Base-by-base conservation (phyloP, 2,329 filamentous ascomycete genomes). In the Sclerotinia trifoliorum region DNA sequence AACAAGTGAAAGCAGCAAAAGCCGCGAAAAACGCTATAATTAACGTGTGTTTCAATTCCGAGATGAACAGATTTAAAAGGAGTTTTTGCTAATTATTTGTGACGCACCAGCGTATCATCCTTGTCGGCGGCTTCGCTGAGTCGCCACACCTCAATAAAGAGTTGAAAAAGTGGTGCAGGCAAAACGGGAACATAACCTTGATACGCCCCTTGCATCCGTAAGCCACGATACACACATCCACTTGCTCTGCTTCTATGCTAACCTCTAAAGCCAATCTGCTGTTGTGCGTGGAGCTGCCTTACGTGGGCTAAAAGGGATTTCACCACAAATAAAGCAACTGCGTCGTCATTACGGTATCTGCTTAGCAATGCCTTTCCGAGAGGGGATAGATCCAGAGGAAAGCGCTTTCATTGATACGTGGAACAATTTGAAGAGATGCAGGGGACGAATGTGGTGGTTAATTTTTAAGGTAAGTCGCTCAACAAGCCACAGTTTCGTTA, bases 91-190 rank as follows among this genome's bases (percentile, higher is more conserved):
- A 39, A 19, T 67, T 17, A 11, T 60, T 29, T 32, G 35, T 5
- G n/a, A 54, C 56, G 5, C 13, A 55, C 24, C 24, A 73, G 72
- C 70, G 70, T 15, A 62, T 73, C 17, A 70, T 74, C 13, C 62
- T 73, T 17, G 71, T 74, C 8, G 71, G 71, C 0, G 72, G 72
- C 1, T 71, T 73, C 29, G 70, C 29, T 5, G 71, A 74, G 24
- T 74, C 72, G 0, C 26, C 63, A 19, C 71, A 73, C 32, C 72
- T 75, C 8, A 56, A 71, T 17, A 67, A 70, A 13, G 32, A n/a
- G 24, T 21, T 75, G 24, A 58, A 48, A 56, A 15, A 63, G 1
- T 75, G 73, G 73, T 73, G 73, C 56, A 17, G 1, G 4, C 2
- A 21, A 10, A 70, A 73, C 69, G 73, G 73, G 0, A 49, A 67